Evolutionary conservation across 2,329 filamentous ascomycete genomes (phyloP).

Genomic region (Pestalotiopsis fici): DNA sequence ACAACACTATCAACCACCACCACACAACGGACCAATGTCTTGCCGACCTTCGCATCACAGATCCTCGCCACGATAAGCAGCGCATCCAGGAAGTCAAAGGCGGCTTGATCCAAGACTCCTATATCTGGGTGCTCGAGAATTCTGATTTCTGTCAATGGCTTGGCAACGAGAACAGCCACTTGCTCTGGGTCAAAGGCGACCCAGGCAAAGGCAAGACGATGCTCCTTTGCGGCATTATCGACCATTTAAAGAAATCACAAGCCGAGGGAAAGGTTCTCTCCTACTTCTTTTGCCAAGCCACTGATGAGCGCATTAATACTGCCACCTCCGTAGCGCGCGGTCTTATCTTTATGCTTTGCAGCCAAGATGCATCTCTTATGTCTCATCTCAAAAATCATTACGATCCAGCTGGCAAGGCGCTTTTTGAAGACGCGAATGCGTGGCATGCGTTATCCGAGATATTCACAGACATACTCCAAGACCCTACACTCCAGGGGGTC

Average conservation of each 20-base stretch:
- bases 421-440: slow-evolving; percentile 40
- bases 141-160: slow-evolving; percentile 27
- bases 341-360: slow-evolving; percentile 28
- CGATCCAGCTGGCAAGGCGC: slow-evolving; percentile 24
- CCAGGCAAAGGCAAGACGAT: slow-evolving; percentile 39
- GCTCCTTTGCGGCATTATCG: slow-evolving; percentile 28
- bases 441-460: slow-evolving; percentile 38
- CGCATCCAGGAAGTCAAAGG: slow-evolving; percentile 23
- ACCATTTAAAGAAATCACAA: slow-evolving; percentile 21
- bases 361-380: slow-evolving; percentile 30
- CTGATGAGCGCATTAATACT: slow-evolving; percentile 24
- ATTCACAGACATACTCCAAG: slow-evolving; percentile 39
- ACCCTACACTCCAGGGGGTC: slow-evolving; percentile 28
- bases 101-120: slow-evolving; percentile 26
- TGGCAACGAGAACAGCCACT: slow-evolving; percentile 14
- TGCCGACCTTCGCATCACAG: slow-evolving; percentile 10
- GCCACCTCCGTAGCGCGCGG: slow-evolving; percentile 31
- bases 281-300: slow-evolving; percentile 36
- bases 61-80: slow-evolving; percentile 20
- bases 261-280: slow-evolving; percentile 3
- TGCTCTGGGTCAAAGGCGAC: slow-evolving; percentile 30
- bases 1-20: too few relatives aligned
- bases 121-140: slow-evolving; percentile 32
- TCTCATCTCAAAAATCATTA: slow-evolving; percentile 33
- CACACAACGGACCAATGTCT: slow-evolving; percentile 11